Percentiles rank a stretch among this genome's conserved stretches.
Evolutionary conservation across 2,329 filamentous ascomycete genomes (phyloP).

Genomic region (Neocucurbitaria cava): DNA sequence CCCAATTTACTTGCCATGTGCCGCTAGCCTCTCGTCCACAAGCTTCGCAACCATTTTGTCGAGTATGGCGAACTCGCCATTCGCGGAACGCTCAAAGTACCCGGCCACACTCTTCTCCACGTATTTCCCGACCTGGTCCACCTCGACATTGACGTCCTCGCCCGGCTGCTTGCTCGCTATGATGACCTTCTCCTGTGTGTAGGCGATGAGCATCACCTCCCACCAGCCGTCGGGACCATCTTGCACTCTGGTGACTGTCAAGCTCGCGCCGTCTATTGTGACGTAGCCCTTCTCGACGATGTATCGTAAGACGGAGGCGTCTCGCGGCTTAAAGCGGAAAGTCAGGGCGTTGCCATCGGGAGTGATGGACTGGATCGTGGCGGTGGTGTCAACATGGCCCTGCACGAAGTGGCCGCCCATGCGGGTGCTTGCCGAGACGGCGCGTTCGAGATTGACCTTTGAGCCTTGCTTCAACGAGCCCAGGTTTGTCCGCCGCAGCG

Average conservation of each 20-base stretch:
- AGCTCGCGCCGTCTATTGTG: constrained; percentile 89
- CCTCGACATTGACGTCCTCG: constrained; percentile 88
- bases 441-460: constrained; percentile 90
- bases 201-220: constrained; percentile 97
- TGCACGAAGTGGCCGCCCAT: constrained; percentile 99
- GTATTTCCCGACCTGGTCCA: constrained; percentile 87
- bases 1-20: constrained; percentile 36
- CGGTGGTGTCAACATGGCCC: constrained; percentile 93
- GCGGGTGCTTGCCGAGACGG: constrained; percentile 86
- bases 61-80: constrained; percentile 58
- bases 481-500: constrained; percentile 94
- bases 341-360: constrained; percentile 91
- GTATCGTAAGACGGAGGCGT: constrained; percentile 76
- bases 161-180: constrained; percentile 79
- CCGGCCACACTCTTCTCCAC: constrained; percentile 88
- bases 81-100: constrained; percentile 70
- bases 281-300: constrained; percentile 97
- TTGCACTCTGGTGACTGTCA: constrained; percentile 88
- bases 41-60: constrained; percentile 68
- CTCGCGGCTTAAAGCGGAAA: constrained; percentile 78
- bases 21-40: constrained; percentile 72
- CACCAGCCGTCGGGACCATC: constrained; percentile 81
- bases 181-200: constrained; percentile 92
- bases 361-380: constrained; percentile 73
- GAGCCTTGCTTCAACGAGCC: constrained; percentile 71